A percentile compares a stretch with the other conserved stretches of the same genome.
Conservation (phyloP, 148 eudicot genomes). For the Gaultheria prostrata region DNA sequence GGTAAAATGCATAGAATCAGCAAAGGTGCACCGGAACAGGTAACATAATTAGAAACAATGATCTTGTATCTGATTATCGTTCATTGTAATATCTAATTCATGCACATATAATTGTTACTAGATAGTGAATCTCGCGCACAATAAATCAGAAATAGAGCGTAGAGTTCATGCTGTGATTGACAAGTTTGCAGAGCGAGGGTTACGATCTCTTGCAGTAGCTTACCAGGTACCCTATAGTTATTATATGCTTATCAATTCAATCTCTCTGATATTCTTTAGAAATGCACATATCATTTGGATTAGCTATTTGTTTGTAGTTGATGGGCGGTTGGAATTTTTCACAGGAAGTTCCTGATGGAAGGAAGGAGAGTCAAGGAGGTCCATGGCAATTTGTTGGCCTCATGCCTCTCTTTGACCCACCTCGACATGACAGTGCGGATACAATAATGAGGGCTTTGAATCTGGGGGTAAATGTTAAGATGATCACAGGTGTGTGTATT, state of each 20-base stretch:
- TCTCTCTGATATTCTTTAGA: neutral
- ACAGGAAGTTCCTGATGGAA: constrained; percentile 55
- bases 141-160: constrained; percentile 45
- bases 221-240: constrained; percentile 35
- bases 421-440: constrained; percentile 60
- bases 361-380: constrained; percentile 46
- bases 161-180: constrained; percentile 53
- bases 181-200: constrained; percentile 57
- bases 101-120: constrained; percentile 9
- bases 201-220: constrained; percentile 60
- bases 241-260: neutral
- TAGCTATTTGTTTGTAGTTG: neutral
- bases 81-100: neutral
- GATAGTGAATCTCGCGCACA: constrained; percentile 51
- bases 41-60: neutral
- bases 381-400: constrained; percentile 56
- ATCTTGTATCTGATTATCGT: neutral
- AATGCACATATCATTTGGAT: neutral
- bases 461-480: constrained; percentile 58
- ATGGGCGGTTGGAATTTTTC: neutral
- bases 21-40: constrained; percentile 60
- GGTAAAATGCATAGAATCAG: constrained; percentile 53
- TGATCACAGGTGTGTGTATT: constrained; percentile 47
- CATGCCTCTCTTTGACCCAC: constrained; percentile 60
- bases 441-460: constrained; percentile 53